A percentile compares a stretch with the other conserved stretches of the same genome.
Conservation (phyloP, 2,329 filamentous ascomycete genomes). For the Alternaria tenuissima region DNA sequence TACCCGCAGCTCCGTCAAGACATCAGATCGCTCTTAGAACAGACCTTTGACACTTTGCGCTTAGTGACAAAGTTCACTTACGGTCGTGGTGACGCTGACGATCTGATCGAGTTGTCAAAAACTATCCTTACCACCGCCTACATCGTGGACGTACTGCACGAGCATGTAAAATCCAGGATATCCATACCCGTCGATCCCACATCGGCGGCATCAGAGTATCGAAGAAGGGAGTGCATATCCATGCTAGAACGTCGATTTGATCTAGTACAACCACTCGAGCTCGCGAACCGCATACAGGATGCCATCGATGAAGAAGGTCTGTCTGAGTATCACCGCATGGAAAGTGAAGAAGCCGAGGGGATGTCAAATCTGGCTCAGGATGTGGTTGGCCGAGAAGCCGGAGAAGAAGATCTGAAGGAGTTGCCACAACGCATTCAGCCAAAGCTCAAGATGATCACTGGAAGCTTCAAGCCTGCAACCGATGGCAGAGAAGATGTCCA, state of each 20-base stretch:
- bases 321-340: constrained; percentile 77
- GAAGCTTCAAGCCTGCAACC: constrained; percentile 46
- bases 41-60: constrained; percentile 85
- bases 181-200: constrained; percentile 18
- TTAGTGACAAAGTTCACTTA: constrained; percentile 94
- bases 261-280: constrained; percentile 70
- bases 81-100: constrained; percentile 89
- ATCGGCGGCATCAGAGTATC: constrained; percentile 15
- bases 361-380: constrained; percentile 78
- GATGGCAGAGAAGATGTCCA: constrained; percentile 62
- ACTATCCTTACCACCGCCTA: constrained; percentile 79
- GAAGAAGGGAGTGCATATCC: constrained; percentile 42
- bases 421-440: constrained; percentile 50
- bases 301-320: constrained; percentile 94
- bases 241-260: constrained; percentile 66
- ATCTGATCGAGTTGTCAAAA: constrained; percentile 81
- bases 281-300: constrained; percentile 74
- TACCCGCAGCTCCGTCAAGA: constrained; percentile 74
- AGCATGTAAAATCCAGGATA: constrained; percentile 33
- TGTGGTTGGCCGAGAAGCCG: constrained; percentile 71
- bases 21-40: constrained; percentile 71
- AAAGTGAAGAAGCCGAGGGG: constrained; percentile 74
- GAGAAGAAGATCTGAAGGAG: constrained; percentile 61
- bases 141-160: constrained; percentile 58
- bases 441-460: constrained; percentile 42